Evolutionary conservation across 2,329 filamentous ascomycete species (phyloP).

Genomic region (Hortaea sp.): DNA sequence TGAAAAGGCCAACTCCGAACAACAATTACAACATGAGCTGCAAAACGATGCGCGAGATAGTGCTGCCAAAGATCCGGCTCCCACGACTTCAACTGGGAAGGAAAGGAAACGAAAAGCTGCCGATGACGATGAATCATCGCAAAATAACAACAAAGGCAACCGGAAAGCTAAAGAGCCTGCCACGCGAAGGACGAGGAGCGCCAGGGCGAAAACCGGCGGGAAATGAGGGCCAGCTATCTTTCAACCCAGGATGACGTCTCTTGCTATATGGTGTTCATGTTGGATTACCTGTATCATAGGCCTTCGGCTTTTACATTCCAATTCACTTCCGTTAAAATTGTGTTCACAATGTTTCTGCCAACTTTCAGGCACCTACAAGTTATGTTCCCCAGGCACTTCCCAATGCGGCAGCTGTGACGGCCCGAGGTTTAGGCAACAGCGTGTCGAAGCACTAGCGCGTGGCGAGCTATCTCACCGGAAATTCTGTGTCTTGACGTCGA

Average conservation of each 20-base stretch:
- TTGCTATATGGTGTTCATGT: no score
- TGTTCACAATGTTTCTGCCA: no score
- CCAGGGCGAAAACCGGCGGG: slow-evolving; percentile 9
- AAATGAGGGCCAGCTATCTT: slow-evolving; percentile 1
- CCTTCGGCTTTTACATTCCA: no score
- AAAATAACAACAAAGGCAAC: not conserved
- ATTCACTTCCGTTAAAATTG: no score
- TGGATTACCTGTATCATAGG: no score
- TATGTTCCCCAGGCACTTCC: not conserved
- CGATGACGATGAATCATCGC: not conserved
- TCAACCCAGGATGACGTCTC: no score
- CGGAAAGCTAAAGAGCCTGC: slow-evolving; percentile 5
- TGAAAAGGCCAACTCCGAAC: no score
- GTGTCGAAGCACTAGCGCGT: not conserved
- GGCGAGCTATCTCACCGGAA: not conserved
- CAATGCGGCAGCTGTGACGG: not conserved
- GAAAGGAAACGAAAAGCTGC: slow-evolving; percentile 9
- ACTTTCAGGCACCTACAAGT: no score
- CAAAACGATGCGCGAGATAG: no score
- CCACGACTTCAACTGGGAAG: not conserved
- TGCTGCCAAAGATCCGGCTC: no score
- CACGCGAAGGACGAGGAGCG: slow-evolving; percentile 13
- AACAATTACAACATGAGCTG: no score
- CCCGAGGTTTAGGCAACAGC: not conserved
- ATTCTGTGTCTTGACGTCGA: not conserved